A percentile compares a stretch with the other conserved stretches of the same genome.
Evolutionary conservation across 352 stramenopile species (phyloP).

Genomic region (Pythium phragmiticola): DNA sequence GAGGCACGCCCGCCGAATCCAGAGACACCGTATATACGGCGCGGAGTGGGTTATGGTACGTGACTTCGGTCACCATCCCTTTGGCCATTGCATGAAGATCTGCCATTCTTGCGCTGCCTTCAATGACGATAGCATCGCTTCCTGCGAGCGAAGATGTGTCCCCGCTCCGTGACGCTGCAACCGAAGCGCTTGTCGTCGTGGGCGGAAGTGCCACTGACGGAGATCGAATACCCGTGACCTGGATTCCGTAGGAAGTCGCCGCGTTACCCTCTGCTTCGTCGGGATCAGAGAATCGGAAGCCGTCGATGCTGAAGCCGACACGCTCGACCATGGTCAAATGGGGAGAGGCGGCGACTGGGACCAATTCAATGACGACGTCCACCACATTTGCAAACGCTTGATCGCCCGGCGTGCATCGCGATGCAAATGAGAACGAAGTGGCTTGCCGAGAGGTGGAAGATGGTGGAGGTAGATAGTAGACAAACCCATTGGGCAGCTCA

Average conservation of each 20-base stretch:
- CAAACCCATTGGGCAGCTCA: neutral
- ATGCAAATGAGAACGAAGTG: constrained; percentile 16
- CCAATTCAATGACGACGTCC: constrained; percentile 11
- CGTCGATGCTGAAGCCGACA: constrained; percentile 13
- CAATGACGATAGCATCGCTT: constrained; percentile 17
- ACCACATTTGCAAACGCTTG: neutral
- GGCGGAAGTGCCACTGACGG: constrained; percentile 17
- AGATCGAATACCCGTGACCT: constrained; percentile 18
- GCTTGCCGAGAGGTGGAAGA: constrained; percentile 7
- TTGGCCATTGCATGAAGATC: constrained; percentile 24
- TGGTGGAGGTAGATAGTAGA: constrained; percentile 13
- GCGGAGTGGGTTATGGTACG: constrained; percentile 16
- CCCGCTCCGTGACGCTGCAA: constrained; percentile 11
- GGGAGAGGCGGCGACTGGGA: constrained; percentile 16
- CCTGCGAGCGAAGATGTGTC: neutral
- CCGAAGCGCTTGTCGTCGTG: constrained; percentile 13
- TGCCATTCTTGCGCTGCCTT: constrained; percentile 17
- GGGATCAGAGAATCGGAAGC: constrained; percentile 23
- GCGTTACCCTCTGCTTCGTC: constrained; percentile 26
- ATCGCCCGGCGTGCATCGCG: neutral
- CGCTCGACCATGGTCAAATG: constrained; percentile 20
- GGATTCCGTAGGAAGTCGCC: constrained; percentile 19
- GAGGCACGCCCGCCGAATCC: neutral
- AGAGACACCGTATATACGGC: constrained; percentile 18
- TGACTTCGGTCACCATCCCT: constrained; percentile 12